Evolutionary conservation across 2,329 filamentous ascomycete species (phyloP).

Genomic region (Penicillium corylophilum): DNA sequence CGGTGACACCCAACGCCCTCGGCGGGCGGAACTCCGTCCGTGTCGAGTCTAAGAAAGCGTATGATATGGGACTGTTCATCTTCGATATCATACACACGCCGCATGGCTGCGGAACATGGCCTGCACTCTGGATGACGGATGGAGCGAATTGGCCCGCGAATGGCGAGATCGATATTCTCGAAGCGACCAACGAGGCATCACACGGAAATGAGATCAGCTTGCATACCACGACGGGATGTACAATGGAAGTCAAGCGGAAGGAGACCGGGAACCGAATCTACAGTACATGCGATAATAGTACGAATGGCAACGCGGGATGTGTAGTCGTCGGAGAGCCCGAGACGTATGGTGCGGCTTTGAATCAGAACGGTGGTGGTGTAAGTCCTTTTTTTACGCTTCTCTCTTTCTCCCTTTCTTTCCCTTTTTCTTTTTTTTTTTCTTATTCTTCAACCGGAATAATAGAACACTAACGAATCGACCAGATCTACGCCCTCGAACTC

Average conservation of each 20-base stretch:
- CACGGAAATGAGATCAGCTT: constrained; percentile 61
- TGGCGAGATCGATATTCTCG: constrained; percentile 65
- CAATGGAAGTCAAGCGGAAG: constrained; percentile 54
- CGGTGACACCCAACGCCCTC: constrained; percentile 56
- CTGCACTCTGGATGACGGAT: constrained; percentile 66
- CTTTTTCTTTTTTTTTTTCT: background rate
- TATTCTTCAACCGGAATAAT: background rate
- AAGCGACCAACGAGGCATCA: constrained; percentile 56
- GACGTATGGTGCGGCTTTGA: constrained; percentile 56
- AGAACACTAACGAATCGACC: background rate
- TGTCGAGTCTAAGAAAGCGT: constrained; percentile 60
- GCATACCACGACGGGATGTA: constrained; percentile 58
- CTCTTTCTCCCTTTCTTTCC: background rate
- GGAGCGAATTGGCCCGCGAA: constrained; percentile 60
- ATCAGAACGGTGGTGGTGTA: constrained; percentile 55
- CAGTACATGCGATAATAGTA: constrained; percentile 53
- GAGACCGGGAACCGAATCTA: constrained; percentile 49
- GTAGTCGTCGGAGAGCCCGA: constrained; percentile 47
- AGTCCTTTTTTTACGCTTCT: constrained; percentile 8
- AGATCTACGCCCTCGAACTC: constrained; percentile 62
- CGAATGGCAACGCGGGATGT: constrained; percentile 58
- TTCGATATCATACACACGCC: constrained; percentile 66
- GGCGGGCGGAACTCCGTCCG: constrained; percentile 64
- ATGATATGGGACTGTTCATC: constrained; percentile 64
- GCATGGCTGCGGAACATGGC: constrained; percentile 64